These are phyloP conservation scores for Metschnikowia rubicola DNA, from an alignment of 805 yeast genomes.

Conservation along the genomic window DNA sequence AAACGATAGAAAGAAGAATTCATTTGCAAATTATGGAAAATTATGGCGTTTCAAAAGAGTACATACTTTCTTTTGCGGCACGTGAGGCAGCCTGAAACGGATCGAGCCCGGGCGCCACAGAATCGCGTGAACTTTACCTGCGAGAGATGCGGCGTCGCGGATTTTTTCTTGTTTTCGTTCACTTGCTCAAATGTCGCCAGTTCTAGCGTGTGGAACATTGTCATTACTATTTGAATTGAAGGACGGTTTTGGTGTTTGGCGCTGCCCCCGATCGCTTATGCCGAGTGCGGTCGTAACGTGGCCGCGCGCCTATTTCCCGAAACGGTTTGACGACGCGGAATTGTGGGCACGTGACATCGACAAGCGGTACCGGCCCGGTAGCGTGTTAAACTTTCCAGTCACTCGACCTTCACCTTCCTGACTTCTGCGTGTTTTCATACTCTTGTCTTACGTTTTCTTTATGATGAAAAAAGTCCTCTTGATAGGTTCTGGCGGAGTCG, in stretches of 20 bases:
- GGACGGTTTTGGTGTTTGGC: background rate
- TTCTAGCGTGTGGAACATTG: slow-evolving; percentile 17
- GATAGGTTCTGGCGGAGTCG: slow-evolving; percentile 86
- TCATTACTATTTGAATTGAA: background rate
- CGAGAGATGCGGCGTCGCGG: slow-evolving; percentile 14
- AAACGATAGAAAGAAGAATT: no score
- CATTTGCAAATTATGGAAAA: no score
- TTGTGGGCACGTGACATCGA: background rate
- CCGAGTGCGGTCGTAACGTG: background rate
- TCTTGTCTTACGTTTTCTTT: background rate
- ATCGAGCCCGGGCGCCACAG: slow-evolving; percentile 17
- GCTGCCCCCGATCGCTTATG: no score
- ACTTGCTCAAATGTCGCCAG: slow-evolving; percentile 11
- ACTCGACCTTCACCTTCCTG: background rate
- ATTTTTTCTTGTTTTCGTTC: slow-evolving; percentile 3
- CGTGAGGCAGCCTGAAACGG: slow-evolving; percentile 15
- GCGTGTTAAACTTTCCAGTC: no score
- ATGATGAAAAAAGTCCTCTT: slow-evolving; percentile 39
- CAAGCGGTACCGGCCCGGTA: background rate
- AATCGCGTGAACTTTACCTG: slow-evolving; percentile 6
- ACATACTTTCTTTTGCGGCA: slow-evolving; percentile 20
- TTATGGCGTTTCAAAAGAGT: background rate
- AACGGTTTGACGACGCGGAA: background rate
- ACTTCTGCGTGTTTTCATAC: background rate
- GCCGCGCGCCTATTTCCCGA: background rate